Evolutionary conservation across 139 green algal species (phyloP), one percentile per base, ranked within the genome.

Genomic region (Chlamydomonas eustigma): DNA sequence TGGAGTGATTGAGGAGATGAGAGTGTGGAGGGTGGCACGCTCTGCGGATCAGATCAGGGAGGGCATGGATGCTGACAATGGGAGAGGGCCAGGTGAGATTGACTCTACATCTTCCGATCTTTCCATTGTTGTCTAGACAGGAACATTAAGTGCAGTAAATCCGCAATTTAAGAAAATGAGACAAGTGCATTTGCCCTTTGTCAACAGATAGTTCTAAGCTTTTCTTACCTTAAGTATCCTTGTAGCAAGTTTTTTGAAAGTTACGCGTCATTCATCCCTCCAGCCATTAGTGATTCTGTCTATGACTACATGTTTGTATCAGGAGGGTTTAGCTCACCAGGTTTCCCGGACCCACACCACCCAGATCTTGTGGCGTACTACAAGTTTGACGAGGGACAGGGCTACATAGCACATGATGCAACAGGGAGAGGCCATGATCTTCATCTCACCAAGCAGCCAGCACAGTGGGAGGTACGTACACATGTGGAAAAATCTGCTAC

Each of bases 341-440:
- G 44, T 18, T 58, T 58, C 44, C 44, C 44, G 18, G 58, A 70
- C 28, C 58, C 28, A 22, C 58, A 70, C 25, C 58, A 70, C 58
- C 58, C 58, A 8, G 58, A 70, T 35, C 58, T 73, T 8, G 28
- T 44, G 34, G 89, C 92, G 18, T 95, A 94, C 75, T 96, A 90
- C 89, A 90, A 86, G 36, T 96, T 97, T 78, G 92, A 97, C 75
- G 90, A 92, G 76, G 92, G 92, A 28, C 24, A 52, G 2, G 92
- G 85, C 22, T 89, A 81, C 76, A 51, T 50, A 4, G 90, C 92
- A 3, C 71, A 86, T n/a, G 92, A 97, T 79, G 75, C 82, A 24
- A 96, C 90, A 1, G 86, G 86, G 1, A 81, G 85, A 36, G 89
- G 89, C 1, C 88, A 95, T 75, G 81, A 95, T 80, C 87, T 97